Evolutionary conservation across 1,284 basidiomycete genomes (phyloP).

Genomic region (Hymenochaete sp.): DNA sequence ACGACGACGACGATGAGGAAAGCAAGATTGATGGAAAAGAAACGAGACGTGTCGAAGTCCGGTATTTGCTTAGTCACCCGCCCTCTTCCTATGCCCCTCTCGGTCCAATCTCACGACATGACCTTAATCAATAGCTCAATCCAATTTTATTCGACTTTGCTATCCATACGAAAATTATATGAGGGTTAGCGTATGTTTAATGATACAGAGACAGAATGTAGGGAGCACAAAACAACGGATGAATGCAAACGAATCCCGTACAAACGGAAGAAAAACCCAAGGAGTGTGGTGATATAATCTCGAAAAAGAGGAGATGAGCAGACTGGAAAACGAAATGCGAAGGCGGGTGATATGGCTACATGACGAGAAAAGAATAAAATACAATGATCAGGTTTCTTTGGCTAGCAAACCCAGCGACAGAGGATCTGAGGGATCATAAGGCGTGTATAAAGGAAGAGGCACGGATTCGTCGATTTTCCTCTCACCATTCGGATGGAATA

Average conservation of each 20-base stretch:
- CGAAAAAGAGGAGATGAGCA: neutral
- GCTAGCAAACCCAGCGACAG: too few species aligned
- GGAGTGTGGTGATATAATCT: neutral
- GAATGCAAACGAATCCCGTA: too few species aligned
- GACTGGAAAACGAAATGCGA: neutral
- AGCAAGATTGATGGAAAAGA: too few species aligned
- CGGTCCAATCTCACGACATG: neutral
- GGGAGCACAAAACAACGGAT: too few species aligned
- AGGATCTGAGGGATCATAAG: conserved; percentile 14
- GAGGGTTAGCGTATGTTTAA: too few species aligned
- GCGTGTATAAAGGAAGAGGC: conserved; percentile 59
- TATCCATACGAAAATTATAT: too few species aligned
- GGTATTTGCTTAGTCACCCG: neutral
- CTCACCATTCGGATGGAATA: conserved; percentile 65
- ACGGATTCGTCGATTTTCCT: conserved; percentile 54
- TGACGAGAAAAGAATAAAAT: neutral
- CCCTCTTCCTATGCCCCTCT: neutral
- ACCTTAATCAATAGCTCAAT: too few species aligned
- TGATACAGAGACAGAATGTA: too few species aligned
- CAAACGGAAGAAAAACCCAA: neutral
- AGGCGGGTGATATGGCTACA: neutral
- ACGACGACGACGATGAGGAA: neutral
- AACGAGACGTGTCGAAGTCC: neutral
- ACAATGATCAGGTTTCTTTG: too few species aligned
- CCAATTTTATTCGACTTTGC: too few species aligned